phyloP scores from a whole-genome alignment of 2,329 filamentous ascomycete species.

The Shiraia sp. region DNA sequence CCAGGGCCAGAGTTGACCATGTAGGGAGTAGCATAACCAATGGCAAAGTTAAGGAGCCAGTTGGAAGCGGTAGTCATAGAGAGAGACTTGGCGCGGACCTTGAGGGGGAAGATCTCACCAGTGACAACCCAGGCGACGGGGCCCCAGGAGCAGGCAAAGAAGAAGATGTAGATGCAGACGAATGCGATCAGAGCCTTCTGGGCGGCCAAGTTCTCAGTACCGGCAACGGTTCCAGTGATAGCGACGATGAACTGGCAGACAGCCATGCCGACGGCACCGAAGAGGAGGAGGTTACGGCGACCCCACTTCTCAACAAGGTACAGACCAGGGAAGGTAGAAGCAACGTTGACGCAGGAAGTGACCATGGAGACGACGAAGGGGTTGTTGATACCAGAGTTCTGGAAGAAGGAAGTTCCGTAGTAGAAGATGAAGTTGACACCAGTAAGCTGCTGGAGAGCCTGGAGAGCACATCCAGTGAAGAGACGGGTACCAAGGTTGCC shows the following conservation, averaged over 20 bases:
- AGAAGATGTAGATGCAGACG: constrained; percentile 91
- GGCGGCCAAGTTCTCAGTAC: constrained; percentile 32
- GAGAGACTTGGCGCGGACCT: constrained; percentile 86
- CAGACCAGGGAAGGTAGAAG: constrained; percentile 74
- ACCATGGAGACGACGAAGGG: constrained; percentile 74
- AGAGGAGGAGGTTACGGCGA: constrained; percentile 72
- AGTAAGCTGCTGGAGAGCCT: constrained; percentile 65
- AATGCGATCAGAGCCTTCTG: constrained; percentile 71
- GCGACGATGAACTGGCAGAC: constrained; percentile 49
- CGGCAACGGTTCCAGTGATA: constrained; percentile 44
- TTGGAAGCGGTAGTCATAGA: constrained; percentile 76
- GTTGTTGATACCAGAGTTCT: constrained; percentile 45
- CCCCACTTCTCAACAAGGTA: constrained; percentile 80
- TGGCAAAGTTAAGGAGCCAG: constrained; percentile 81
- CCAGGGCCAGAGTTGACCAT: constrained; percentile 63
- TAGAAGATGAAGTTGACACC: constrained; percentile 52
- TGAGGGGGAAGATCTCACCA: constrained; percentile 88
- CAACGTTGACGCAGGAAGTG: constrained; percentile 76
- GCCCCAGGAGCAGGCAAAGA: constrained; percentile 88
- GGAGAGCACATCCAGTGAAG: constrained; percentile 52
- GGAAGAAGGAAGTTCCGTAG: constrained; percentile 47
- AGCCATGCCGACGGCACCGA: constrained; percentile 74
- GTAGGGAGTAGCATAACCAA: constrained; percentile 72
- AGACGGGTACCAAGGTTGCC: constrained; percentile 59
- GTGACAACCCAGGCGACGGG: constrained; percentile 74